phyloP scores from a whole-genome alignment of 2,329 filamentous ascomycete species.

The Hymenotorrendiella dingleyae region DNA sequence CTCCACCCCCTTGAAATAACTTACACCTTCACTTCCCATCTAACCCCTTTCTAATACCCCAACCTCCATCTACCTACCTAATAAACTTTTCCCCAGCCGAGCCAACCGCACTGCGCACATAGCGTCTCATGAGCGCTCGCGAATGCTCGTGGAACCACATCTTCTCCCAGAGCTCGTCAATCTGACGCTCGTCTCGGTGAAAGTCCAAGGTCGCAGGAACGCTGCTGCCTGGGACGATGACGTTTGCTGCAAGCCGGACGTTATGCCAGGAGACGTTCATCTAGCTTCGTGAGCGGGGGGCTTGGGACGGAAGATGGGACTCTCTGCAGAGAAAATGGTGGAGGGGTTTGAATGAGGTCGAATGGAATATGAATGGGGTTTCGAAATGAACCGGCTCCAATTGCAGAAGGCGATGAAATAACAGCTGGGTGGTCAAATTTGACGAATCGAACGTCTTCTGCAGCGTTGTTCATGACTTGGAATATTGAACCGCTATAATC shows the following conservation, averaged over 20 bases:
- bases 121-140: conserved; percentile 43
- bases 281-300: conserved; percentile 7
- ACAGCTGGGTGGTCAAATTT: conserved; percentile 13
- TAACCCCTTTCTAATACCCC: no score
- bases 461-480: conserved; percentile 16
- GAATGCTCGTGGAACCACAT: conserved; percentile 31
- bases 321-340: conserved; percentile 10
- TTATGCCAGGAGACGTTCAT: conserved; percentile 9
- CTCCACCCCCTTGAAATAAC: no score
- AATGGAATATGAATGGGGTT: conserved; percentile 11
- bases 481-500: conserved; percentile 22
- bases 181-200: conserved; percentile 2
- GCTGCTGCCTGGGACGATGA: conserved; percentile 7
- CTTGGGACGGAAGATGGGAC: neutral
- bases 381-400: conserved; percentile 6
- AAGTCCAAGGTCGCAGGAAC: conserved; percentile 8
- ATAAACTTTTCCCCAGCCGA: no score
- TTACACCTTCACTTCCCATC: no score
- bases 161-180: conserved; percentile 7
- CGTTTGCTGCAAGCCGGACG: conserved; percentile 11
- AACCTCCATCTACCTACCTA: no score
- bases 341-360: conserved; percentile 11
- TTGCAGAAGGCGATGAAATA: conserved; percentile 8
- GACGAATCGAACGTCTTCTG: conserved; percentile 16
- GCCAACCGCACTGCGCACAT: conserved; percentile 39